Conservation (phyloP, 257 asterid genomes). For the Catharanthus roseus region DNA sequence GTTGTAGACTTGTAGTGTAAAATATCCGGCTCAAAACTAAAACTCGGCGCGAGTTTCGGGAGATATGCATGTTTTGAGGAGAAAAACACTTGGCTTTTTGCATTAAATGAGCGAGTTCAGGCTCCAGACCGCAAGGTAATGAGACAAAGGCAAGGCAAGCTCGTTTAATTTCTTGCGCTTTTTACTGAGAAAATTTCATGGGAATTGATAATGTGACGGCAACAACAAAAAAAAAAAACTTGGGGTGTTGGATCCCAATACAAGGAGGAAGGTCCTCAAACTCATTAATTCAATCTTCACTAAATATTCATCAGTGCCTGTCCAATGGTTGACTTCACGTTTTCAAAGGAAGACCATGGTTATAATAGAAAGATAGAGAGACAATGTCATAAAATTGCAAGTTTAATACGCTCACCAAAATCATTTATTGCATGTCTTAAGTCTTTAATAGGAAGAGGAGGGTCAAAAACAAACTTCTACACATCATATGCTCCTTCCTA, state of each 20-base stretch:
- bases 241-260: constrained; percentile 7
- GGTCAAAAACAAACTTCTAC: too few relatives aligned
- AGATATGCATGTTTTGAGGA: neutral
- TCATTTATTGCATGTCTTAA: neutral
- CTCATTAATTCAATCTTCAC: too few relatives aligned
- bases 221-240: too few relatives aligned
- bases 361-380: neutral
- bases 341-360: neutral
- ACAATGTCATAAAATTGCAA: neutral
- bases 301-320: neutral
- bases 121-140: too few relatives aligned
- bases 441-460: neutral
- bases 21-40: too few relatives aligned
- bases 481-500: too few relatives aligned
- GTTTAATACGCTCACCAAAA: too few relatives aligned
- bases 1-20: too few relatives aligned
- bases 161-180: neutral
- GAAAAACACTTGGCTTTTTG: constrained; percentile 2
- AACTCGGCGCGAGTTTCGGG: too few relatives aligned
- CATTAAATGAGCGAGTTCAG: constrained; percentile 1
- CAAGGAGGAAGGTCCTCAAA: neutral
- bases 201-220: neutral
- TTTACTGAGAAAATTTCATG: neutral
- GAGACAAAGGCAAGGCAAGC: too few relatives aligned
- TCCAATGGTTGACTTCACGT: neutral